Percentiles rank a stretch among this genome's conserved stretches.
phyloP scores from a whole-genome alignment of 371 early-diverging fungal genomes.

The Lichtheimia ramosa region DNA sequence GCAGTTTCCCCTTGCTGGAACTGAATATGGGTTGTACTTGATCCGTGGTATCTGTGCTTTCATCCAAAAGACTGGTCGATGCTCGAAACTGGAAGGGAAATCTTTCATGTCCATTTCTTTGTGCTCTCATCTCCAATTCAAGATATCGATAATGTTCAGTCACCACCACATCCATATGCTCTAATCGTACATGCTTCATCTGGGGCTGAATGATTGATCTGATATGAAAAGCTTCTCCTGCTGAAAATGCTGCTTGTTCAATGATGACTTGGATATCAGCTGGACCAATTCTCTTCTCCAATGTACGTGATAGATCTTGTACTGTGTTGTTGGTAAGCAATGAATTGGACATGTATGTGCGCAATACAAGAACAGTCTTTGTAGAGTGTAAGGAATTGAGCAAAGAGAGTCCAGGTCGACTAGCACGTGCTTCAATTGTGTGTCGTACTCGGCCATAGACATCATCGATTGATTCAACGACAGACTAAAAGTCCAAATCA shows the following conservation, averaged over 20 bases:
- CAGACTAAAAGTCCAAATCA: constrained; percentile 21
- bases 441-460: constrained; percentile 43
- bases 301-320: constrained; percentile 34
- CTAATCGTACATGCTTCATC: constrained; percentile 33
- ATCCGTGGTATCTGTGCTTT: constrained; percentile 11
- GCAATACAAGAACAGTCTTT: constrained; percentile 32
- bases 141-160: constrained; percentile 30
- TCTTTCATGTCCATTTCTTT: constrained; percentile 20
- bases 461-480: constrained; percentile 41
- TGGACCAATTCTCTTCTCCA: constrained; percentile 32
- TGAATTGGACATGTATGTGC: constrained; percentile 45
- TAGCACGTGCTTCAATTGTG: constrained; percentile 34
- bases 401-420: constrained; percentile 34
- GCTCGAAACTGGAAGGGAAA: constrained; percentile 18
- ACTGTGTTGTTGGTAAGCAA: constrained; percentile 39
- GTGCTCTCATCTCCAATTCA: constrained; percentile 36
- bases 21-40: constrained; percentile 22
- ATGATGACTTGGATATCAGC: constrained; percentile 40
- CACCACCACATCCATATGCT: constrained; percentile 31
- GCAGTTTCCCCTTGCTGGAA: constrained; percentile 13
- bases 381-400: constrained; percentile 28
- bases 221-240: constrained; percentile 41
- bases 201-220: constrained; percentile 39
- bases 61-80: background rate
- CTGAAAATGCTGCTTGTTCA: constrained; percentile 44